phyloP scores from a whole-genome alignment of 1,139 yeast genomes.

The Scheffersomyces cryptocercus region DNA sequence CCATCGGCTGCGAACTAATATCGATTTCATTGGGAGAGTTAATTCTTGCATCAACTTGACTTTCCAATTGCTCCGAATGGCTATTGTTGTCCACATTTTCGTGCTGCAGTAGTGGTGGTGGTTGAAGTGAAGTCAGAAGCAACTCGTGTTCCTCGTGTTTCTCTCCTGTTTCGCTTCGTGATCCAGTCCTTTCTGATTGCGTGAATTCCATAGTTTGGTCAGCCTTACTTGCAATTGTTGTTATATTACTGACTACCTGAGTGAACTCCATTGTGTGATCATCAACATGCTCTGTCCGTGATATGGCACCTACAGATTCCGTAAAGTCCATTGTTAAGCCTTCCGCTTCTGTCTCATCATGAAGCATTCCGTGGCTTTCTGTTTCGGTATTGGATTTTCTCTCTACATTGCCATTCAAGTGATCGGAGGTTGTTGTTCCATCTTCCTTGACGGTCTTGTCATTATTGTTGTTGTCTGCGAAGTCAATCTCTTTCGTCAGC shows the following conservation, averaged over 20 bases:
- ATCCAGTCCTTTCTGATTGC: conserved; percentile 6
- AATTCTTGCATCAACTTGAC: too few species aligned
- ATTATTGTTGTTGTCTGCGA: too few species aligned
- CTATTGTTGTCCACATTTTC: not conserved
- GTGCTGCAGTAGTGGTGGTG: too few species aligned
- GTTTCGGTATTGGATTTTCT: too few species aligned
- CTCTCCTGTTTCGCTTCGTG: not conserved
- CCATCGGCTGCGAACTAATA: conserved; percentile 1
- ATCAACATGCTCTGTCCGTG: not conserved
- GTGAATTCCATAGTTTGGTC: conserved; percentile 13
- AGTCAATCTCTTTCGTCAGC: too few species aligned
- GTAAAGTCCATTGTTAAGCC: conserved; percentile 16
- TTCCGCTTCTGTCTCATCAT: conserved; percentile 3
- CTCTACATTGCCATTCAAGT: too few species aligned
- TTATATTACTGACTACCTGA: conserved; percentile 1
- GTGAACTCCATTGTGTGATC: conserved; percentile 11
- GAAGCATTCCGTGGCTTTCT: too few species aligned
- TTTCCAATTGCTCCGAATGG: not conserved
- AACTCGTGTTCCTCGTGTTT: not conserved
- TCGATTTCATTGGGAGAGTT: too few species aligned
- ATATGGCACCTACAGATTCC: conserved; percentile 1
- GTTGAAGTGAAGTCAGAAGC: not conserved
- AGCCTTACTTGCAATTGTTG: not conserved
- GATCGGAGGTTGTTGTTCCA: too few species aligned
- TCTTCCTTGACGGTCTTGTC: too few species aligned